phyloP scores from a whole-genome alignment of 2,329 filamentous ascomycete genomes.

The Botrytis porri region DNA sequence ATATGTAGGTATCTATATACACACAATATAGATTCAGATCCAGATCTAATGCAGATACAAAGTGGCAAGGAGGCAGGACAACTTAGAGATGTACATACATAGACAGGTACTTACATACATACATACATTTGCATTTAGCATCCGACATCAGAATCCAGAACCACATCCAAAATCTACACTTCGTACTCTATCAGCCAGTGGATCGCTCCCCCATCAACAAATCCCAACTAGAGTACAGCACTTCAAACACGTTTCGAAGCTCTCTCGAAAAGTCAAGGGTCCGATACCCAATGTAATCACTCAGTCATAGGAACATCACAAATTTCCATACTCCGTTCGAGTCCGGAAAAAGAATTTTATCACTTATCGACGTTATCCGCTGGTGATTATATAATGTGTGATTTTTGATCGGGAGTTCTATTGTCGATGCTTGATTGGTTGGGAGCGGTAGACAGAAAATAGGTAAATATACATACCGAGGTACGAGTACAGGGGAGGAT shows the following conservation, averaged over 20 bases:
- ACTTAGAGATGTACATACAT: neutral
- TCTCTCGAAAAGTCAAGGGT: no score
- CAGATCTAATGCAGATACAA: neutral
- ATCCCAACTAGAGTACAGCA: no score
- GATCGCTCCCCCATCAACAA: no score
- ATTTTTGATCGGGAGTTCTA: no score
- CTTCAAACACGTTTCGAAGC: no score
- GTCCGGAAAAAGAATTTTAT: neutral
- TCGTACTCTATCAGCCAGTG: no score
- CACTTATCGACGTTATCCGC: conserved; percentile 8
- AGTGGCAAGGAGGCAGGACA: neutral
- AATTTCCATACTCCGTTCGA: no score
- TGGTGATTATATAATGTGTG: neutral
- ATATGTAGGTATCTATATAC: neutral
- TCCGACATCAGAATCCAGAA: neutral
- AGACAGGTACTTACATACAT: neutral
- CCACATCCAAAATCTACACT: no score
- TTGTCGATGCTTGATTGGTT: neutral
- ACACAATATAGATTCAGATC: neutral
- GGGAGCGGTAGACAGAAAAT: neutral
- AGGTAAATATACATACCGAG: no score
- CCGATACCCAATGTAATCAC: rapidly evolving
- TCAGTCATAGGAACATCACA: no score
- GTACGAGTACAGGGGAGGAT: neutral
- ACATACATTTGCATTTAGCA: neutral